Conservation (phyloP, 176 grass and related monocot species). For the Stipa capillata region DNA sequence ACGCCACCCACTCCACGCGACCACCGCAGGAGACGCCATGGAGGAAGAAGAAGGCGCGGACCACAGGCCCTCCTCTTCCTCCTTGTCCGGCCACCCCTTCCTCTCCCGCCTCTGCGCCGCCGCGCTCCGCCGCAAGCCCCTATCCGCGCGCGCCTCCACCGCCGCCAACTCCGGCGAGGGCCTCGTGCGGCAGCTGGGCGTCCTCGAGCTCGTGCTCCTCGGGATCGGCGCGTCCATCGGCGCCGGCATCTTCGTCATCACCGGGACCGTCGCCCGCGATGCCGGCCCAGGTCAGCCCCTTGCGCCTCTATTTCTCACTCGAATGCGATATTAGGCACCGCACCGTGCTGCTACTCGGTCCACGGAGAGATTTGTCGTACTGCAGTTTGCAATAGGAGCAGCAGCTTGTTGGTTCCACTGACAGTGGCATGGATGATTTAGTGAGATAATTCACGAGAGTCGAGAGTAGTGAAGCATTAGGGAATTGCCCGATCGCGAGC, state of each 20-base stretch:
- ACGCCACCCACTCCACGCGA: conserved; percentile 13
- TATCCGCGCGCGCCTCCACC: conserved; percentile 23
- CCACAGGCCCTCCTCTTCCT: conserved; percentile 25
- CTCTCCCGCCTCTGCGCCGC: conserved; percentile 54
- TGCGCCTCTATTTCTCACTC: neutral
- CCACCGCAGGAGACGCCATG: conserved; percentile 20
- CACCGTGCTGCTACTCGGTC: neutral
- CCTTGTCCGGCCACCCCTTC: conserved; percentile 28
- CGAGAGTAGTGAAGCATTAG: neutral
- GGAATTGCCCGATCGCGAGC: neutral
- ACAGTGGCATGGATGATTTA: neutral
- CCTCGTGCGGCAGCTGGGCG: conserved; percentile 80
- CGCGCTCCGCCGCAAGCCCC: conserved; percentile 67
- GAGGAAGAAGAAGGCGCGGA: conserved; percentile 20
- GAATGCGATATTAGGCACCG: neutral
- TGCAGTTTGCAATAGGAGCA: neutral
- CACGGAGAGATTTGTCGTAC: neutral
- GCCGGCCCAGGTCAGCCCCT: conserved; percentile 61
- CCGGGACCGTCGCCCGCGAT: conserved; percentile 93
- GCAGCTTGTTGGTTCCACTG: neutral
- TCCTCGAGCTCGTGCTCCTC: conserved; percentile 69
- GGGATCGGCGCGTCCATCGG: conserved; percentile 94
- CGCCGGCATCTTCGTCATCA: conserved; percentile 91
- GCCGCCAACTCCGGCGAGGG: conserved; percentile 31
- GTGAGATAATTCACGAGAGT: neutral